Conservation (phyloP, 2,329 filamentous ascomycete species). For the Aspergillus novofumigatus region DNA sequence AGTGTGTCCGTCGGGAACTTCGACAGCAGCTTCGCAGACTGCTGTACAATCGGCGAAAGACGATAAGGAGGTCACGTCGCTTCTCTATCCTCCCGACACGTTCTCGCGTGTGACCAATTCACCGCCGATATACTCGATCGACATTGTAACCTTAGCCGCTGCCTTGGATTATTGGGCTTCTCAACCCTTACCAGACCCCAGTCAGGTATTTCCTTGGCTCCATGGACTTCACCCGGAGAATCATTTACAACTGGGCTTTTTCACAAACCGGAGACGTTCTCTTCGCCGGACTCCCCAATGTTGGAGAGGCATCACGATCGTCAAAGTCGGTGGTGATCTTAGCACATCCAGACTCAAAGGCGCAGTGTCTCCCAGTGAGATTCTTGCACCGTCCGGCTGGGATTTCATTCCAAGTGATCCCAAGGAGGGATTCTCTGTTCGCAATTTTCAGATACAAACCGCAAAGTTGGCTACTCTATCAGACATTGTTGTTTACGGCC, state of each 20-base stretch:
- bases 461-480: constrained; percentile 83
- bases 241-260: constrained; percentile 83
- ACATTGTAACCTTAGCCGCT: constrained; percentile 62
- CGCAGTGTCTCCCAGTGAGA: constrained; percentile 75
- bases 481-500: constrained; percentile 89
- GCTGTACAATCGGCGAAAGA: constrained; percentile 61
- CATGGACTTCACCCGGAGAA: constrained; percentile 90
- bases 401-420: constrained; percentile 83
- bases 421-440: constrained; percentile 83
- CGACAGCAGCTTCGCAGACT: constrained; percentile 57
- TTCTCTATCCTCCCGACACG: constrained; percentile 68
- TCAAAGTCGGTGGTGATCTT: constrained; percentile 84
- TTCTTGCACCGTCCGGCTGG: constrained; percentile 56
- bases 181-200: constrained; percentile 77
- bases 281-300: constrained; percentile 68
- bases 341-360: constrained; percentile 74
- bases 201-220: constrained; percentile 91
- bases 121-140: constrained; percentile 68
- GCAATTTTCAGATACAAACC: constrained; percentile 95
- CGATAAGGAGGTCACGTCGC: constrained; percentile 57
- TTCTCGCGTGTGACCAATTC: constrained; percentile 54
- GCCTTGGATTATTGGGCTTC: constrained; percentile 72
- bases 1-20: constrained; percentile 78
- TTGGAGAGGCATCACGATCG: constrained; percentile 74
- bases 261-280: constrained; percentile 70